phyloP scores from a whole-genome alignment of 2,329 filamentous ascomycete genomes.

The Cladosporium oxysporum region DNA sequence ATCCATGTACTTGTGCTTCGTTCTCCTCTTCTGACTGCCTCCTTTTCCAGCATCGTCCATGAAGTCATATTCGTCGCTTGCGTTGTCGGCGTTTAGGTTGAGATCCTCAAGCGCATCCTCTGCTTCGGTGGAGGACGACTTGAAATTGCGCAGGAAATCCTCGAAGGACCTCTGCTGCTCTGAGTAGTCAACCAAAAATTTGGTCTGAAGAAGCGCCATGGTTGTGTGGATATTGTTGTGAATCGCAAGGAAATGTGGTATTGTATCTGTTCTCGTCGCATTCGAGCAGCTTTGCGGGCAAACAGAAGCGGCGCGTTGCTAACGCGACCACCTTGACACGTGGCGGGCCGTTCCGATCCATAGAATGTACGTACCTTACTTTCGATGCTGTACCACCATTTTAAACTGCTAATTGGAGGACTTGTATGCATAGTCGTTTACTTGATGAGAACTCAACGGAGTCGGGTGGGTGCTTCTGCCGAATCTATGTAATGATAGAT shows the following conservation, averaged over 20 bases:
- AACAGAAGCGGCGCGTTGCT: not conserved
- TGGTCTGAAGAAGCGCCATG: slow-evolving; percentile 86
- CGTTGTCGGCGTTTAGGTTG: slow-evolving; percentile 81
- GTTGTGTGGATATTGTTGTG: not conserved
- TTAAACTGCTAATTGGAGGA: not conserved
- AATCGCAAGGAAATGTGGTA: not conserved
- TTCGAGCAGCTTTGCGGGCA: slow-evolving; percentile 4
- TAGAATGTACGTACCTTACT: not conserved
- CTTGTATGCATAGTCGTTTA: not conserved
- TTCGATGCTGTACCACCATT: not conserved
- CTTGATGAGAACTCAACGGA: not conserved
- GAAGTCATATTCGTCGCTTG: slow-evolving; percentile 89
- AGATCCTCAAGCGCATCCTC: slow-evolving; percentile 81
- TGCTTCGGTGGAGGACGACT: slow-evolving; percentile 71
- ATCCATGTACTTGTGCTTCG: slow-evolving; percentile 81
- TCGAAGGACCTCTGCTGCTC: slow-evolving; percentile 85
- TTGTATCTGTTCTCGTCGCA: not conserved
- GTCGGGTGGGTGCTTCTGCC: not conserved
- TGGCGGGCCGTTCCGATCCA: not conserved
- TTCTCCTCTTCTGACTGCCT: slow-evolving; percentile 38
- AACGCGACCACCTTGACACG: not conserved
- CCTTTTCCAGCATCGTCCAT: slow-evolving; percentile 71
- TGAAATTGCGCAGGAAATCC: slow-evolving; percentile 85
- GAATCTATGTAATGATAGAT: too few species aligned
- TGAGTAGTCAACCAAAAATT: slow-evolving; percentile 80